These are phyloP conservation scores for Botryotinia narcissicola DNA, from an alignment of 2,329 filamentous ascomycete genomes.

Conservation along the genomic window DNA sequence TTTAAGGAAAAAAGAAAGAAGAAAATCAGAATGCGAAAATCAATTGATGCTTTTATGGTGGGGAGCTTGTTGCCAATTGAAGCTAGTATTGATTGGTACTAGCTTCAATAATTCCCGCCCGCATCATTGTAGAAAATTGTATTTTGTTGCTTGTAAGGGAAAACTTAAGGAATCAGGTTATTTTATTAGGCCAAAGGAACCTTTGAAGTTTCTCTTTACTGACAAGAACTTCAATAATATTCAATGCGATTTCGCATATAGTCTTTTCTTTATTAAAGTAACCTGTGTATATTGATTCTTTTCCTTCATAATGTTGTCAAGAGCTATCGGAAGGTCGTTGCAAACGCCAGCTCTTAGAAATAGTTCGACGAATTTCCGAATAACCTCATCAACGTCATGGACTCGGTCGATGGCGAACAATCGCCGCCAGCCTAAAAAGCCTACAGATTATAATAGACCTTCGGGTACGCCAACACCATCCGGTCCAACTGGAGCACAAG, in stretches of 20 bases:
- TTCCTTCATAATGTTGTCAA: slow-evolving; percentile 37
- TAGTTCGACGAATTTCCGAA: slow-evolving; percentile 35
- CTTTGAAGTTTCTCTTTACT: neutral
- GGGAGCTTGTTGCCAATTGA: neutral
- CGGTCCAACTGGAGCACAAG: slow-evolving; percentile 21
- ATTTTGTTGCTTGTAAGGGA: neutral
- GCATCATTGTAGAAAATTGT: slow-evolving; percentile 15
- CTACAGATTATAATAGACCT: slow-evolving; percentile 28
- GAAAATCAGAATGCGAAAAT: slow-evolving; percentile 22
- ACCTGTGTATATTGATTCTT: slow-evolving; percentile 20
- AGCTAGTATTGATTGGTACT: neutral
- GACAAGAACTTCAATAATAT: neutral
- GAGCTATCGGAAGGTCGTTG: slow-evolving; percentile 33
- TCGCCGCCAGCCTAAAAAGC: slow-evolving; percentile 34
- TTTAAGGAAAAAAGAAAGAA: slow-evolving; percentile 48
- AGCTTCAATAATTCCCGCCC: neutral
- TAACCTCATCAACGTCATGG: slow-evolving; percentile 43
- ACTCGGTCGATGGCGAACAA: slow-evolving; percentile 46
- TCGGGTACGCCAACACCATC: slow-evolving; percentile 24
- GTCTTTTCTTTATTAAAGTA: slow-evolving; percentile 37
- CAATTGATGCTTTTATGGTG: slow-evolving; percentile 15
- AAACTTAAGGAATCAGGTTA: neutral
- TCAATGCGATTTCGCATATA: slow-evolving; percentile 16
- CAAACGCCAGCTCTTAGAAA: slow-evolving; percentile 32
- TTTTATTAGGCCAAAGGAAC: neutral